Evolutionary conservation across 352 stramenopile genomes (phyloP).

Genomic region (Pythium aphanidermatum): DNA sequence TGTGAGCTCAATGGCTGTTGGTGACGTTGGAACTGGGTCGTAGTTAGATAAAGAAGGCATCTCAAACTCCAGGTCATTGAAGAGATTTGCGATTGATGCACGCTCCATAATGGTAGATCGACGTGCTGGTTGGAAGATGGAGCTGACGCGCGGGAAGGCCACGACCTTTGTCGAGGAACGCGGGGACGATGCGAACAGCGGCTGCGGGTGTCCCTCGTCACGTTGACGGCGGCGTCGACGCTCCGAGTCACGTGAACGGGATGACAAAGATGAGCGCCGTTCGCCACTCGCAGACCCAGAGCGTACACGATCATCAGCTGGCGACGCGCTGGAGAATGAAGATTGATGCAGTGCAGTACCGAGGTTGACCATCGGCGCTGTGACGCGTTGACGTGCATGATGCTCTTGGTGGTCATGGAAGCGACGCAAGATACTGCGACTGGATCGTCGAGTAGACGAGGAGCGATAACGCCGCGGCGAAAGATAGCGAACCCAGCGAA

Average conservation of each 20-base stretch:
- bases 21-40: neutral
- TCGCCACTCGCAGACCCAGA: too few species aligned
- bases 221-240: too few species aligned
- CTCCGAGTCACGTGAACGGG: slow-evolving; percentile 9
- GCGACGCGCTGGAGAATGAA: too few species aligned
- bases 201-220: slow-evolving; percentile 6
- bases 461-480: slow-evolving; percentile 12
- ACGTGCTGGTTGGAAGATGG: slow-evolving; percentile 3
- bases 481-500: slow-evolving; percentile 16
- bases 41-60: neutral
- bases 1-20: neutral
- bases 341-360: too few species aligned
- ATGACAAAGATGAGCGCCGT: slow-evolving; percentile 5
- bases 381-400: too few species aligned
- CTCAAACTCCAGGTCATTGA: slow-evolving; percentile 19
- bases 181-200: slow-evolving; percentile 1
- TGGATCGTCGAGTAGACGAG: too few species aligned
- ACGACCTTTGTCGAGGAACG: neutral
- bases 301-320: too few species aligned
- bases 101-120: slow-evolving; percentile 18
- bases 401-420: too few species aligned
- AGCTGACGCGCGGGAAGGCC: slow-evolving; percentile 4
- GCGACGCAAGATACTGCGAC: too few species aligned
- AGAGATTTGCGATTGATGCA: slow-evolving; percentile 13
- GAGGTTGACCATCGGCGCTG: too few species aligned